These are phyloP conservation scores for Yamadazyma dushanensis DNA, from an alignment of 1,139 yeast species.

Conservation along the genomic window DNA sequence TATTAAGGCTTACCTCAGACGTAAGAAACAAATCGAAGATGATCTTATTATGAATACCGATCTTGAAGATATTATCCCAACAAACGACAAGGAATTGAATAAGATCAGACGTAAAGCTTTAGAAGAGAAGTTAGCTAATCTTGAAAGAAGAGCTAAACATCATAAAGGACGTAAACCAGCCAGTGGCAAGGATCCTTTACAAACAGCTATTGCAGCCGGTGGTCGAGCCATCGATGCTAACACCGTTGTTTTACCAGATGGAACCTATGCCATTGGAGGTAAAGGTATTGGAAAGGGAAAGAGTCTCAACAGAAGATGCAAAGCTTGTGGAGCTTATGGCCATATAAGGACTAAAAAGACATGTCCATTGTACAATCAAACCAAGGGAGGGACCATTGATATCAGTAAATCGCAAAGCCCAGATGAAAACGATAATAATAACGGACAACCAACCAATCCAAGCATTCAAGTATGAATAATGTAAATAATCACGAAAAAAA, in stretches of 20 bases:
- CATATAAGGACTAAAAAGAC: conserved; percentile 89
- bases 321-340: conserved; percentile 93
- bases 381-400: conserved; percentile 23
- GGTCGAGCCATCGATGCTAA: conserved; percentile 43
- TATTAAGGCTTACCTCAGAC: conserved; percentile 79
- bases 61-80: conserved; percentile 70
- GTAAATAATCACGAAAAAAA: neutral
- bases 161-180: conserved; percentile 40
- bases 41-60: conserved; percentile 57
- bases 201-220: conserved; percentile 47
- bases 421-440: conserved; percentile 2
- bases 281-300: conserved; percentile 75
- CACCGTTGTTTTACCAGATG: conserved; percentile 46
- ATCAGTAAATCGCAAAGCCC: conserved; percentile 6
- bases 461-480: neutral
- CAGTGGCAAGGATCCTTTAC: conserved; percentile 32
- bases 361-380: conserved; percentile 73
- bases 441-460: neutral
- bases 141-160: conserved; percentile 65
- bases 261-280: conserved; percentile 52
- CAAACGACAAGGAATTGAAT: conserved; percentile 85
- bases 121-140: conserved; percentile 81
- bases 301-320: conserved; percentile 82
- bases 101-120: conserved; percentile 74
- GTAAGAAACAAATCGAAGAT: conserved; percentile 77